Evolutionary conservation across 169 alveolate genomes (phyloP).

Genomic region (Plasmodium berghei): DNA sequence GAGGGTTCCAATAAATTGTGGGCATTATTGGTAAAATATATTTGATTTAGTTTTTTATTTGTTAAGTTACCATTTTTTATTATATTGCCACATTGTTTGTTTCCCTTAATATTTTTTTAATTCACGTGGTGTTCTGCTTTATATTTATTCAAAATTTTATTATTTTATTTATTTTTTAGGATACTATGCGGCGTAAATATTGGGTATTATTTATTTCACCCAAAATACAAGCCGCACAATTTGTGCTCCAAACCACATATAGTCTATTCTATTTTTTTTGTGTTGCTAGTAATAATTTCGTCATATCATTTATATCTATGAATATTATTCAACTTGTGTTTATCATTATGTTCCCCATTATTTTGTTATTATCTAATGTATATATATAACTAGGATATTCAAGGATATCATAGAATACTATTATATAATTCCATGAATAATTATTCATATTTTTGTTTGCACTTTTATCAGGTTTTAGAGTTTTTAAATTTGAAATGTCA

Average conservation of each 20-base stretch:
- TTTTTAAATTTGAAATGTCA: conserved; percentile 95
- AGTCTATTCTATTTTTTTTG: conserved; percentile 78
- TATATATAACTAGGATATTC: no score
- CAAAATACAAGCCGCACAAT: conserved; percentile 89
- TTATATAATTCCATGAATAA: not conserved
- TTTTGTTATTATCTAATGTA: no score
- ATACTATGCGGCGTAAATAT: conserved; percentile 90
- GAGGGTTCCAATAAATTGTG: conserved; percentile 95
- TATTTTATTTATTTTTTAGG: conserved; percentile 65
- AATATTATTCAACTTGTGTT: no score
- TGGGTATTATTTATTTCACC: conserved; percentile 95
- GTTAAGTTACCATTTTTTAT: not conserved
- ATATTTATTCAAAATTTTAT: not conserved
- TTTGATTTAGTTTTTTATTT: not conserved
- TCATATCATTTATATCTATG: not conserved
- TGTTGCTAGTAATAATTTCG: conserved; percentile 76
- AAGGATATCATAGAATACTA: no score
- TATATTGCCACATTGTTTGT: not conserved
- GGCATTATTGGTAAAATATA: conserved; percentile 94
- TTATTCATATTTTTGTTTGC: not conserved
- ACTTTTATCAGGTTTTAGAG: conserved; percentile 87
- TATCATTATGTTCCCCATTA: not conserved
- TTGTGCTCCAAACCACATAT: conserved; percentile 71
- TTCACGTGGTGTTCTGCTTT: not conserved
- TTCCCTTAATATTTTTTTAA: not conserved